Evolutionary conservation across 2,329 filamentous ascomycete species (phyloP).

Genomic region (Botrytis medusae): DNA sequence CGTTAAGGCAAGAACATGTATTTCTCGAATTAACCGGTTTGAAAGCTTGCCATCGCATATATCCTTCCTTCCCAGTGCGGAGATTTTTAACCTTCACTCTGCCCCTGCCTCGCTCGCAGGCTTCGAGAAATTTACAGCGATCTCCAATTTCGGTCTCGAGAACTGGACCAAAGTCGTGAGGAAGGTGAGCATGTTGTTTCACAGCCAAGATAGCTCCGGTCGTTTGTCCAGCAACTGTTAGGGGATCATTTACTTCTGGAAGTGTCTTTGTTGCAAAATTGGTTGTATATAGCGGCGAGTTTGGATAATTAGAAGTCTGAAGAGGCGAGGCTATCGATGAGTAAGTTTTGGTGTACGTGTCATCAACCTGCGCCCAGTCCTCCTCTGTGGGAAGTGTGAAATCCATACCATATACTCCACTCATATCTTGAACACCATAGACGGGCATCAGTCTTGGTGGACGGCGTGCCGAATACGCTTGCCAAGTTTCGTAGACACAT

Average conservation of each 20-base stretch:
- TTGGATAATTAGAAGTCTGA: neutral
- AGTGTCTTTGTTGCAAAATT: neutral
- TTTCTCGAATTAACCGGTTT: neutral
- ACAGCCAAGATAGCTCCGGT: constrained; percentile 7
- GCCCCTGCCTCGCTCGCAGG: neutral
- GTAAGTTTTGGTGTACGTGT: neutral
- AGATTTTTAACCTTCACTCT: constrained; percentile 15
- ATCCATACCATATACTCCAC: neutral
- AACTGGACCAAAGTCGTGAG: neutral
- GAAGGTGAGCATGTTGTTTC: neutral
- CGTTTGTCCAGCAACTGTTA: constrained; percentile 1
- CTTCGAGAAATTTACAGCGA: neutral
- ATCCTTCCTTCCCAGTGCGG: constrained; percentile 14
- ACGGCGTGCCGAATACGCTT: constrained; percentile 5
- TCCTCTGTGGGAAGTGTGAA: neutral
- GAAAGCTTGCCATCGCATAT: constrained; percentile 12
- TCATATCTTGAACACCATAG: neutral
- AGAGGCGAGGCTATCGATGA: neutral
- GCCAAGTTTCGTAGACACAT: constrained; percentile 17
- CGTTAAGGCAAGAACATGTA: neutral
- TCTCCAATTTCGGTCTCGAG: constrained; percentile 8
- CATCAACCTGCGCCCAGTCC: neutral
- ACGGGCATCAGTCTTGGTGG: neutral
- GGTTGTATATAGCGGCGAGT: too few species aligned
- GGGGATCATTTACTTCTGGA: neutral